Evolutionary conservation across 2,329 filamentous ascomycete species (phyloP).

Genomic region (Cadophora malorum): DNA sequence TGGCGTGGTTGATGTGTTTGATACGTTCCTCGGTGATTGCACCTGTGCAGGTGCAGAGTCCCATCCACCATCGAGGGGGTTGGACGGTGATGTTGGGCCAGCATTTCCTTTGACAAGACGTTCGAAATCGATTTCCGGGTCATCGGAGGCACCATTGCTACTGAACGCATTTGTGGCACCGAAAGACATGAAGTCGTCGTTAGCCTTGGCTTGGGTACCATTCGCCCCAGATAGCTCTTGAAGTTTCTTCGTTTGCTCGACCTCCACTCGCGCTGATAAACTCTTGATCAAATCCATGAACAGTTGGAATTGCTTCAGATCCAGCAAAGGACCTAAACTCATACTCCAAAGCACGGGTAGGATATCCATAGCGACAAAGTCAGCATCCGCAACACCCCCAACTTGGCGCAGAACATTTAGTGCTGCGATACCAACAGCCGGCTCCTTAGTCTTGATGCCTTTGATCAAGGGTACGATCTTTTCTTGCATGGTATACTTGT

Average conservation of each 20-base stretch:
- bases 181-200: constrained; percentile 74
- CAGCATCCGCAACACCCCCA: constrained; percentile 80
- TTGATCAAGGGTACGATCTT: constrained; percentile 92
- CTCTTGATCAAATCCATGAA: constrained; percentile 91
- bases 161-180: constrained; percentile 66
- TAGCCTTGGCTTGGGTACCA: constrained; percentile 55
- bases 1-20: constrained; percentile 49
- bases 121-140: constrained; percentile 85
- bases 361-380: constrained; percentile 91
- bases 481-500: constrained; percentile 98
- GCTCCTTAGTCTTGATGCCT: constrained; percentile 96
- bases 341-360: constrained; percentile 91
- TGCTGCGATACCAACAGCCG: constrained; percentile 94
- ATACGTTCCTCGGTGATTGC: constrained; percentile 40
- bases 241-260: constrained; percentile 86
- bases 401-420: constrained; percentile 85
- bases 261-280: constrained; percentile 80
- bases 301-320: constrained; percentile 83
- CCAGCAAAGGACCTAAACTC: constrained; percentile 86
- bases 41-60: constrained; percentile 52
- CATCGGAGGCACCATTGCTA: constrained; percentile 60
- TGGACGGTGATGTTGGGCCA: constrained; percentile 42
- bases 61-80: constrained; percentile 58
- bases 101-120: constrained; percentile 81
- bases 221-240: constrained; percentile 76